Base-by-base conservation (phyloP, 768 basidiomycete species). In the Boletus barrowsii region DNA sequence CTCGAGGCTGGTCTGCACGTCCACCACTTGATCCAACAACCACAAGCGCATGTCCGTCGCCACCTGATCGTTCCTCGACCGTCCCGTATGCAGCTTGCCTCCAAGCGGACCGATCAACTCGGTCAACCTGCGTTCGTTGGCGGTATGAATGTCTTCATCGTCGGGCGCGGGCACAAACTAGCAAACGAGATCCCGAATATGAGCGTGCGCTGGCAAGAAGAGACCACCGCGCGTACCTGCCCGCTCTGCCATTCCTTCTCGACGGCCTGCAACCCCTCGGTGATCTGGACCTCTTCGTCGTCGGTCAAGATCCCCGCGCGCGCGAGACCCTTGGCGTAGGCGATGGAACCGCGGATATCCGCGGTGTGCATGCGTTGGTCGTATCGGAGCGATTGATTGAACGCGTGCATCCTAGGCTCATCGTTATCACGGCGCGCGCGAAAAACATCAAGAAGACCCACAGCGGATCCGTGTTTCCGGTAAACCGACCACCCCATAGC, bases 71-170 rank as follows among this genome's bases (percentile, higher is more conserved):
- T 99, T 99, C 50, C 97, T 83, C 47, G 93, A 96, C 55, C 97
- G 84, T 29, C 97, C 97, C 0, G 97, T 99, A 68, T 99, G 97
- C 41, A 99, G 78, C 72, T 98, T 99, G 4, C 97, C 97, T 6
- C 92, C 94, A 15, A 93, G 82, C 14, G 90, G 78, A 0, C 97
- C 97, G 50, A 98, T 92, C 49, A 99, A 73, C 74, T 99, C 96
- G 58, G 86, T 90, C 60, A 99, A 72, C 40, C 97, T 83, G 44
- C 97, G 85, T 69, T 99, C 97, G 65, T 98, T 99, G 50, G 97
- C 97, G 13, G 97, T 99, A 70, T 98, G 96, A 55, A 99, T 98
- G 66, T 99, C 97, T 66, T 99, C 97, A 63, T 99, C 97, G 62
- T 96, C 93, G n/a, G 83, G 76, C 56, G 87, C 77, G 30, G 84